phyloP scores from a whole-genome alignment of 176 grass and related monocot species.

The Musa beccarii region DNA sequence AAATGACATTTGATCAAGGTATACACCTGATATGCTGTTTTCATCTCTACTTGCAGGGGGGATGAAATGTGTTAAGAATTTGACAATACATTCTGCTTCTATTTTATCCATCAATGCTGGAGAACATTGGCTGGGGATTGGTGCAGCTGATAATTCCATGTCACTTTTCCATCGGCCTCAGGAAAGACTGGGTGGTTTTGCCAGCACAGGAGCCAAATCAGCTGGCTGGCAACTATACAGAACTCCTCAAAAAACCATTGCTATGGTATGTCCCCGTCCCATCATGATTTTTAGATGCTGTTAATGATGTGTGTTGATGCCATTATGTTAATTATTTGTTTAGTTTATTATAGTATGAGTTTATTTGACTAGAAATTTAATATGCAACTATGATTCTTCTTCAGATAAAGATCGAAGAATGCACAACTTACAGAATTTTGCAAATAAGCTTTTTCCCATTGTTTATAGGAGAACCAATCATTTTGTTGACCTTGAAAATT shows the following conservation, averaged over 20 bases:
- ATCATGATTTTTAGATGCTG: neutral
- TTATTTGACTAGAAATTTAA: constrained; percentile 5
- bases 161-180: constrained; percentile 95
- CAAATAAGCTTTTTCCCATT: too few species aligned
- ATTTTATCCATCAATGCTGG: constrained; percentile 79
- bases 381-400: constrained; percentile 5
- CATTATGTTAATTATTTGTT: neutral
- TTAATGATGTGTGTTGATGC: neutral
- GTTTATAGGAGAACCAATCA: too few species aligned
- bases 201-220: constrained; percentile 69
- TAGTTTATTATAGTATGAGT: constrained; percentile 1
- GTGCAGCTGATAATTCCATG: constrained; percentile 94
- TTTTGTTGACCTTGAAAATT: too few species aligned
- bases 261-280: constrained; percentile 41
- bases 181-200: constrained; percentile 79
- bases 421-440: too few species aligned
- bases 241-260: constrained; percentile 91
- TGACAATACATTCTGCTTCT: constrained; percentile 72
- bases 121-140: constrained; percentile 97
- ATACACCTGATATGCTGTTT: neutral
- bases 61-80: constrained; percentile 93
- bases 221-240: constrained; percentile 97
- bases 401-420: neutral
- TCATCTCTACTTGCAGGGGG: constrained; percentile 36
- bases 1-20: neutral